A percentile compares a stretch with the other conserved stretches of the same genome.
Evolutionary conservation across 352 stramenopile genomes (phyloP).

Genomic region (Phytophthora gonapodyides): DNA sequence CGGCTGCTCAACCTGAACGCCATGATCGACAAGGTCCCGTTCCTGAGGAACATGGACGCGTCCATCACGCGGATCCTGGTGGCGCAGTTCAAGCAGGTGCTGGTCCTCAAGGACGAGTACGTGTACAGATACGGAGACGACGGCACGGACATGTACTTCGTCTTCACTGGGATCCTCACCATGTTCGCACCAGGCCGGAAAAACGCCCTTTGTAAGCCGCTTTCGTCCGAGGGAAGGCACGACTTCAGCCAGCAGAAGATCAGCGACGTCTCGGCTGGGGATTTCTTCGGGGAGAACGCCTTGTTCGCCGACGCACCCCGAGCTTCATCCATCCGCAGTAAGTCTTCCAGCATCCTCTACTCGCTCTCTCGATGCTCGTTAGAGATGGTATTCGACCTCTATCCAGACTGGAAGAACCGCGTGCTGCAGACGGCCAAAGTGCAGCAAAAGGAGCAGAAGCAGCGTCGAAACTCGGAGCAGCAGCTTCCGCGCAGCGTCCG

Average conservation of each 20-base stretch:
- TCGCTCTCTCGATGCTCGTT: constrained; percentile 46
- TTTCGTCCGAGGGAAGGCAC: not conserved
- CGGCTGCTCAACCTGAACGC: constrained; percentile 45
- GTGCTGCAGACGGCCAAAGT: constrained; percentile 53
- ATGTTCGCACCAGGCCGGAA: constrained; percentile 18
- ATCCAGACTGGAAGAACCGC: constrained; percentile 53
- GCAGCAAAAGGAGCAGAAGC: constrained; percentile 35
- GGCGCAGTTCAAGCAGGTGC: constrained; percentile 40
- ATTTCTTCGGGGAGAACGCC: constrained; percentile 58
- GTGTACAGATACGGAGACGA: constrained; percentile 43
- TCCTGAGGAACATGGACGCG: constrained; percentile 41
- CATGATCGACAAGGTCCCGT: constrained; percentile 59
- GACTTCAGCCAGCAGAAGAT: constrained; percentile 33
- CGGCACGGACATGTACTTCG: constrained; percentile 61
- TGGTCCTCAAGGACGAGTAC: constrained; percentile 47
- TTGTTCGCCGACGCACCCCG: constrained; percentile 50
- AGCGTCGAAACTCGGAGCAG: not conserved
- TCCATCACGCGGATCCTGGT: constrained; percentile 54
- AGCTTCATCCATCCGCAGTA: constrained; percentile 40
- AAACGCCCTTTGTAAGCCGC: not conserved
- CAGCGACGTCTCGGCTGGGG: constrained; percentile 42
- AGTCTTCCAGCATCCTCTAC: constrained; percentile 60
- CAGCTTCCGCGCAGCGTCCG: not conserved
- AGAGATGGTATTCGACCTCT: constrained; percentile 57
- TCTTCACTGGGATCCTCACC: constrained; percentile 47